A percentile compares a stretch with the other conserved stretches of the same genome.
Evolutionary conservation across 108 stramenopile species (phyloP).

Genomic region (Skeletonema tropicum): DNA sequence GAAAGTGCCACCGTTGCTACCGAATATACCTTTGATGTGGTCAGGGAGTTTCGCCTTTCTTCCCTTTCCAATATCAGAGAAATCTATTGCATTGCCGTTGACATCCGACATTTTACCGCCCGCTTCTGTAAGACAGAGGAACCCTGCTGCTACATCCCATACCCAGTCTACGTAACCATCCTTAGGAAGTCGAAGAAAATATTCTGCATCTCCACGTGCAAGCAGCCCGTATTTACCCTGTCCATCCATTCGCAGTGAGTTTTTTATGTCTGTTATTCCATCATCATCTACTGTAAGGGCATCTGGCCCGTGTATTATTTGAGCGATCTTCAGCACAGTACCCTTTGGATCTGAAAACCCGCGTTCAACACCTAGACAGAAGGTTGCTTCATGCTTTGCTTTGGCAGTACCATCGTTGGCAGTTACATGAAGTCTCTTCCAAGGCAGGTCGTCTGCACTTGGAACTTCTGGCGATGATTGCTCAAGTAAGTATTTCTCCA

Average conservation of each 20-base stretch:
- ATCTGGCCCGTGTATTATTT: constrained; percentile 52
- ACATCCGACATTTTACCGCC: constrained; percentile 84
- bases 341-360: constrained; percentile 62
- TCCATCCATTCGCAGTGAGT: constrained; percentile 67
- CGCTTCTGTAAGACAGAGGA: constrained; percentile 70
- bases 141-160: constrained; percentile 89
- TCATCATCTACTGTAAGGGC: constrained; percentile 38
- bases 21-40: constrained; percentile 54
- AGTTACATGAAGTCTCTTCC: constrained; percentile 47
- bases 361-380: constrained; percentile 72
- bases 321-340: constrained; percentile 50
- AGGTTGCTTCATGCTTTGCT: constrained; percentile 37
- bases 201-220: constrained; percentile 63
- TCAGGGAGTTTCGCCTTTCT: constrained; percentile 53
- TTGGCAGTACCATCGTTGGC: constrained; percentile 37
- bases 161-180: constrained; percentile 80
- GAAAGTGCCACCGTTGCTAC: constrained; percentile 52
- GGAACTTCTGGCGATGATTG: background rate
- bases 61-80: constrained; percentile 50
- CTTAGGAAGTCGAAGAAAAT: constrained; percentile 66
- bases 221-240: constrained; percentile 79
- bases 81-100: constrained; percentile 66
- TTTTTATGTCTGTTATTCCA: constrained; percentile 46
- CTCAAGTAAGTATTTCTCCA: constrained; percentile 18
- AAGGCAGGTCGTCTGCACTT: background rate